These are phyloP conservation scores for Phylloporus sp. DNA, from an alignment of 768 basidiomycete genomes.

Conservation along the genomic window DNA sequence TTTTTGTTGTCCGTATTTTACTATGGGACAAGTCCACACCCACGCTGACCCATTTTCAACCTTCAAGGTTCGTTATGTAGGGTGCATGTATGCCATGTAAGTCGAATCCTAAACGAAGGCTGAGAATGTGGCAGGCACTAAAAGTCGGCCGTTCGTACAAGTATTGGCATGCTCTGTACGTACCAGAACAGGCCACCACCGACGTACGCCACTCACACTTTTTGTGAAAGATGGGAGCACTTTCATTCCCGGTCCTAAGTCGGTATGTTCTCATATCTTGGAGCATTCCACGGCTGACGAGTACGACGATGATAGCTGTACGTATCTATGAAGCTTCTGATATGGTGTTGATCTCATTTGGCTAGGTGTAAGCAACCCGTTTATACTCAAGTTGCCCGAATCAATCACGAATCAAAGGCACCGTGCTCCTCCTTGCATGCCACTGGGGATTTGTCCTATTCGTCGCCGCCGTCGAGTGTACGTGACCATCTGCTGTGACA, in stretches of 20 bases:
- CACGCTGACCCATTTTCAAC: not conserved
- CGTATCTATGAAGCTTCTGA: not conserved
- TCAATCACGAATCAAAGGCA: not conserved
- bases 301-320: not conserved
- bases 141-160: not conserved
- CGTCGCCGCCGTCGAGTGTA: slow-evolving; percentile 1
- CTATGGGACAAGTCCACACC: not conserved
- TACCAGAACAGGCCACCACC: not conserved
- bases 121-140: not conserved
- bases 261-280: not conserved
- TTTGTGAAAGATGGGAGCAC: not conserved
- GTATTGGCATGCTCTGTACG: not conserved
- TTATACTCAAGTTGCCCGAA: not conserved
- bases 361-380: not conserved
- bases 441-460: not conserved
- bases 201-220: not conserved
- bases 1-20: not conserved
- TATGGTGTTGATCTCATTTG: not conserved
- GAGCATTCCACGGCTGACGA: not conserved
- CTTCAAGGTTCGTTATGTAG: slow-evolving; percentile 3
- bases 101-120: not conserved
- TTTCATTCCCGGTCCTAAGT: not conserved
- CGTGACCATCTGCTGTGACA: not conserved
- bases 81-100: not conserved
- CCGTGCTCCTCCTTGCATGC: not conserved